These are phyloP conservation scores for Lentinula raphanica DNA, from an alignment of 768 basidiomycete genomes.

Conservation along the genomic window DNA sequence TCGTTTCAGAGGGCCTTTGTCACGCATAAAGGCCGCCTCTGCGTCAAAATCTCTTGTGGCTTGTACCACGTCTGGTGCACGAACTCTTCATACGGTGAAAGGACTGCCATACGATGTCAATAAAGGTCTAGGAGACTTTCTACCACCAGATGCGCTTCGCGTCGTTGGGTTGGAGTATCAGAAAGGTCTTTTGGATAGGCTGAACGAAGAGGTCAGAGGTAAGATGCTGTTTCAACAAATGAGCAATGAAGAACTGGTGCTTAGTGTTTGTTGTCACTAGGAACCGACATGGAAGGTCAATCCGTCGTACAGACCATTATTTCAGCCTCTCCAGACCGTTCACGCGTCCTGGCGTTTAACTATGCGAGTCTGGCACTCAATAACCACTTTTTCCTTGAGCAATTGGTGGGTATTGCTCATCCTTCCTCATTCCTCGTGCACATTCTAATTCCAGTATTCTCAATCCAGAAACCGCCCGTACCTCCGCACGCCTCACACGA, in stretches of 20 bases:
- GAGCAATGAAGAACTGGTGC: constrained; percentile 10
- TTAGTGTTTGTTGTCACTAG: too few relatives aligned
- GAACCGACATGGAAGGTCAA: constrained; percentile 48
- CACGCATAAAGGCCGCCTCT: too few relatives aligned
- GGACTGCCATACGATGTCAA: constrained; percentile 62
- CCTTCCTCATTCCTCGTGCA: constrained; percentile 8
- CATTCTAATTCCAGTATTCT: constrained; percentile 7
- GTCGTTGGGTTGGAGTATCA: constrained; percentile 81
- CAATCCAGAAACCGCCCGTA: constrained; percentile 42
- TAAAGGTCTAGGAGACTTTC: constrained; percentile 71
- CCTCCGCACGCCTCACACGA: constrained; percentile 30
- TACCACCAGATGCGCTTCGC: constrained; percentile 67
- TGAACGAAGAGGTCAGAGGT: constrained; percentile 77
- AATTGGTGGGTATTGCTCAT: constrained; percentile 54
- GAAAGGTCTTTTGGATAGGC: constrained; percentile 69
- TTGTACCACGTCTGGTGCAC: constrained; percentile 2
- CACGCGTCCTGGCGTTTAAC: constrained; percentile 72
- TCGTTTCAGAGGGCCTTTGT: too few relatives aligned
- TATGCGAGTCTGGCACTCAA: constrained; percentile 91
- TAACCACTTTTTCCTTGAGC: constrained; percentile 90
- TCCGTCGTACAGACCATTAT: constrained; percentile 71
- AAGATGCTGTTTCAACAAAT: constrained; percentile 14
- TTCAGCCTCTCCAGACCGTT: constrained; percentile 52
- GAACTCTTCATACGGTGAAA: constrained; percentile 47
- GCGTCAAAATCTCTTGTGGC: not conserved